Evolutionary conservation across 2,329 filamentous ascomycete genomes (phyloP), one percentile per base, ranked within the genome.

Genomic region (Sporothrix phasma): DNA sequence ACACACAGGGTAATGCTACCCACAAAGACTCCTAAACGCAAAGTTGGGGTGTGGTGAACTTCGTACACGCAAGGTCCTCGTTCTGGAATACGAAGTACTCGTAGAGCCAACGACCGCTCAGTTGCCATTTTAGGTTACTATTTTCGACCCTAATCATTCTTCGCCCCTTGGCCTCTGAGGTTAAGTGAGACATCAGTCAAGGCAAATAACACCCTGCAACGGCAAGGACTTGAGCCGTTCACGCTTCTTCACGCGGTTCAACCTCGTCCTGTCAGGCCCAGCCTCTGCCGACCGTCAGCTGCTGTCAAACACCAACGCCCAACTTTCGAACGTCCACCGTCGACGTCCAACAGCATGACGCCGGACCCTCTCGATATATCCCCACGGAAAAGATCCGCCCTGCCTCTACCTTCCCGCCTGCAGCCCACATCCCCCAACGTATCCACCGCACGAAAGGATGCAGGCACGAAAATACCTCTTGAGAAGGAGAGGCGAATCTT

Each of bases 321-420:
- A n/a, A n/a, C n/a, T n/a, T n/a, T n/a, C n/a, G n/a, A n/a, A n/a
- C n/a, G n/a, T n/a, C n/a, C n/a, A n/a, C n/a, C n/a, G n/a, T n/a
- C 13, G 3, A 15, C 15, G 6, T 34, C 15, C 49, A 53, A 53
- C n/a, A n/a, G 8, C 51, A 39, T 39, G n/a, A n/a, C n/a, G n/a
- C n/a, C n/a, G n/a, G n/a, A 31, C 19, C 31, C n/a, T 17, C 13
- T 34, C n/a, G 34, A 37, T 24, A 19, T 15, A n/a, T 22, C 37
- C 54, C 54, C 26, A 8, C 41, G 19, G 39, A 31, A 29, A 15
- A 3, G 29, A 29, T 4, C 13, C 43, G 54, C 54, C 37, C 54
- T 58, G 54, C 54, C 37, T 43, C 37, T 29, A 43, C 43, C 54
- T 43, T 43, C 54, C 54, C 54, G 54, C 54, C 54, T 41, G 37